Evolutionary conservation across 2,329 filamentous ascomycete genomes (phyloP), one percentile per base, ranked within the genome.

Genomic region (Escovopsis sp.): DNA sequence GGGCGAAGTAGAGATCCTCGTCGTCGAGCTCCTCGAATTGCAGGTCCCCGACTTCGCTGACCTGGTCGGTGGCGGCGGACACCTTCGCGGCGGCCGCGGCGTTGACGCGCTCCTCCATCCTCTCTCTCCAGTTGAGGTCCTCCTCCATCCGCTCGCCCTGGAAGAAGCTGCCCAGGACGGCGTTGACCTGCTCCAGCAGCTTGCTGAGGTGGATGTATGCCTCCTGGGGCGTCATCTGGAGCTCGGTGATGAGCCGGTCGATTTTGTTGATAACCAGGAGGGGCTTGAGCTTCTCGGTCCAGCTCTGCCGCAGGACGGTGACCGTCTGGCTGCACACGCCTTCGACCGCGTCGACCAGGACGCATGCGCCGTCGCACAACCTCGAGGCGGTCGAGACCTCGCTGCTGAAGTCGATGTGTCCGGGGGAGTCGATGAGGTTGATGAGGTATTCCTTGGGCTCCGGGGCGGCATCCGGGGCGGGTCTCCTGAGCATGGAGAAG

Each of bases 111-210:
- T 93, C 84, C 53, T 98, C 91, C 63, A 96, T 84, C 44, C 76
- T 77, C 63, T 96, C 88, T 50, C 91, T 74, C 91, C 91, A 98
- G 59, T 91, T 84, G 45, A 96, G 70, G 57, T 98, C 89, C 51
- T 96, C 89, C 59, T 96, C 91, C 91, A 98, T 98, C 39, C 91
- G 79, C 62, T 98, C 91, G 41, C 91, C 91, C 53, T 95, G 87
- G 57, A 94, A 95, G 61, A 98, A 98, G 57, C 87, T 94, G 50
- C 91, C 91, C 49, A 98, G 80, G 7, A 98, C 87, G 34, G 91
- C 91, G 57, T 98, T 98, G 39, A 98, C 86, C 58, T 96, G 91
- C 58, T 96, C 91, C 7, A 98, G 64, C 4, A 96, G 71, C 58
- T 88, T 91, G 59, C 73, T 87, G 12, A 98, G 64, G 63, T 98